Evolutionary conservation across 2,329 filamentous ascomycete species (phyloP), one percentile per base, ranked within the genome.

Genomic region (Aspergillus sp.): DNA sequence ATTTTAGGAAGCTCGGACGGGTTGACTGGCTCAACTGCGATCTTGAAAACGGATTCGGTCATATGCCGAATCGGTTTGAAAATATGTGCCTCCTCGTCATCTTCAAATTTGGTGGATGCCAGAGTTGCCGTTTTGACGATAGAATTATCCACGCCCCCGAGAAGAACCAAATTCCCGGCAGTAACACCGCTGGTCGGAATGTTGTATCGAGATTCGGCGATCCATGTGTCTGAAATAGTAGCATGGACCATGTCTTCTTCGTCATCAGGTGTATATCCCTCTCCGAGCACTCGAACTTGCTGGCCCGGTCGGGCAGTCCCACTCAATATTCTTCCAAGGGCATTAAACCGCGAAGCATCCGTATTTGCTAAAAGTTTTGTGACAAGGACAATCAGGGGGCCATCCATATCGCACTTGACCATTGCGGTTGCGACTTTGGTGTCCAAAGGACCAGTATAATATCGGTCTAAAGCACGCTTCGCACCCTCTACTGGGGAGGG

Each of bases 1-100:
- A 99, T 99, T 79, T 99, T 99, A 11, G 95, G 95, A 33, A 99
- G 81, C 76, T 99, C 95, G 0, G 93, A 98, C 3, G 95, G 95
- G 73, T 98, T 99, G 74, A 99, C 95, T 1, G 95, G 95, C 77
- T 99, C 95, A 8, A 99, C 93, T 0, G 95, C 95, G 35, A 99
- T 90, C 79, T 99, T 99, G 76, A 99, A 90, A 1, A 99, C 93
- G 1, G 93, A 97, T 73, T 99, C 91, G 33, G 95, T 98, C 76
- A 98, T 96, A 77, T 99, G 95, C 8, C 87, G 87, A 59, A 99
- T 84, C 0, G 95, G 93, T 63, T 87, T 89, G 84, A 99, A 98
- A 69, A 99, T 96, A 74, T 96, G 96, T 0, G 91, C 92, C 61
- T 96, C 92, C 73, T 98, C 93, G 47, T 95, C 87, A 52, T 96